Conservation (phyloP, 225 moss, liverwort and hornwort genomes). For the Takakia lepidozioides region DNA sequence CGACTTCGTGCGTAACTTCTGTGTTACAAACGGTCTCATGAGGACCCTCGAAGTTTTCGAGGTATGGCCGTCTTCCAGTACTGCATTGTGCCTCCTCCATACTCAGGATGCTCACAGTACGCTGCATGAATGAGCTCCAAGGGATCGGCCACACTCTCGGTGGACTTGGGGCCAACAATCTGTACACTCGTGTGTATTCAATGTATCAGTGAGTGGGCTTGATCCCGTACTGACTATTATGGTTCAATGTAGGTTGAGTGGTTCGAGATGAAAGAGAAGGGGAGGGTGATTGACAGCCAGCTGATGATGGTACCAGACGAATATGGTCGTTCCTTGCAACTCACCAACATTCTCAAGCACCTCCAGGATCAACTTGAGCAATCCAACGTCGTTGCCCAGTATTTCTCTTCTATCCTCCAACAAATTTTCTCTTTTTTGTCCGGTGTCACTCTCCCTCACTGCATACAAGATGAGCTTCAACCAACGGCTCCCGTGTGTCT, state of each 20-base stretch:
- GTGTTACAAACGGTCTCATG: slow-evolving; percentile 62
- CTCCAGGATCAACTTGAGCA: slow-evolving; percentile 87
- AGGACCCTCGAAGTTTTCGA: slow-evolving; percentile 85
- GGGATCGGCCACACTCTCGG: too few relatives aligned
- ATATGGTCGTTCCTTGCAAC: slow-evolving; percentile 79
- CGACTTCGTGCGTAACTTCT: slow-evolving; percentile 85
- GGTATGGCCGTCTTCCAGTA: too few relatives aligned
- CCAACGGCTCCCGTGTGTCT: too few relatives aligned
- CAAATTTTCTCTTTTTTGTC: slow-evolving; percentile 3
- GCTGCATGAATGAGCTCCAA: too few relatives aligned
- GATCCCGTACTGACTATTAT: too few relatives aligned
- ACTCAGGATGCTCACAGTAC: too few relatives aligned
- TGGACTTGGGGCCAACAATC: too few relatives aligned
- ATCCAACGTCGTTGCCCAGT: slow-evolving; percentile 80
- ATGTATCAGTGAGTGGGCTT: too few relatives aligned
- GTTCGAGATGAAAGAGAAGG: slow-evolving; percentile 81
- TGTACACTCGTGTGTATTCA: too few relatives aligned
- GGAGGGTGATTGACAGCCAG: slow-evolving; percentile 69
- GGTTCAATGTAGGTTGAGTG: slow-evolving; percentile 53
- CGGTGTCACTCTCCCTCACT: neutral
- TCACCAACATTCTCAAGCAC: slow-evolving; percentile 64
- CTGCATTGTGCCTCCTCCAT: too few relatives aligned
- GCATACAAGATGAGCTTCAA: too few relatives aligned
- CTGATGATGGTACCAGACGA: slow-evolving; percentile 77
- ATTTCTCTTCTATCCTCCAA: slow-evolving; percentile 11